These are phyloP conservation scores for Neckera pumila DNA, from an alignment of 225 moss, liverwort and hornwort genomes.

Conservation along the genomic window DNA sequence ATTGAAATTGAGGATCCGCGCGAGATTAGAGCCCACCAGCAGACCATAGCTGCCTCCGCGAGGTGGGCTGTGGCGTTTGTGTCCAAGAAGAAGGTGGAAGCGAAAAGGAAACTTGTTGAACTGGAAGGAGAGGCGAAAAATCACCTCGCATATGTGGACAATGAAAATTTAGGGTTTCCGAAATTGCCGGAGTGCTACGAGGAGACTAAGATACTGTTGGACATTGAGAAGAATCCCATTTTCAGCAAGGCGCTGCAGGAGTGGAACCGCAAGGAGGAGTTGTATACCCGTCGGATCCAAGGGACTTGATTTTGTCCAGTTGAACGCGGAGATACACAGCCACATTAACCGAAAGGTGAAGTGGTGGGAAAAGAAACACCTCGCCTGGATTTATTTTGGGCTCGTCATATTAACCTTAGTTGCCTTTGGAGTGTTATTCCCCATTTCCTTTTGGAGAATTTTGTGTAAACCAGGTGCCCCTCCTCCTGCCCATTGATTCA, in stretches of 20 bases:
- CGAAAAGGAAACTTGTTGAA: neutral
- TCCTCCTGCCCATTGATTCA: neutral
- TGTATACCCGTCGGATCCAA: no score
- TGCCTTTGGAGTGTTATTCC: neutral
- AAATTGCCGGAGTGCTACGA: neutral
- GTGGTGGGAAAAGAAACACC: neutral
- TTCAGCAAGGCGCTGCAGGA: neutral
- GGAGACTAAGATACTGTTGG: neutral
- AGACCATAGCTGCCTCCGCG: neutral
- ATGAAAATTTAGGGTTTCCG: accelerated
- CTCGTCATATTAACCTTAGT: neutral
- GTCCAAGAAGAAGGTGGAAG: neutral
- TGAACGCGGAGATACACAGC: neutral
- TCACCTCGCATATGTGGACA: accelerated
- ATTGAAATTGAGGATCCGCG: accelerated
- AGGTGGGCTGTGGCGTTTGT: neutral
- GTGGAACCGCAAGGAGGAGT: neutral
- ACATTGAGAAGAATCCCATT: neutral
- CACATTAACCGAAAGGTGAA: accelerated
- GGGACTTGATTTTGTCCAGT: no score
- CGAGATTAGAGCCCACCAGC: neutral
- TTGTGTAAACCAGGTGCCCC: neutral
- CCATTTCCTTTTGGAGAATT: neutral
- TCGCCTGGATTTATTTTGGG: neutral
- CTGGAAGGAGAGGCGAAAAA: accelerated